Base-by-base conservation (phyloP, 1,284 basidiomycete genomes). In the Paramarasmius palmivorus region DNA sequence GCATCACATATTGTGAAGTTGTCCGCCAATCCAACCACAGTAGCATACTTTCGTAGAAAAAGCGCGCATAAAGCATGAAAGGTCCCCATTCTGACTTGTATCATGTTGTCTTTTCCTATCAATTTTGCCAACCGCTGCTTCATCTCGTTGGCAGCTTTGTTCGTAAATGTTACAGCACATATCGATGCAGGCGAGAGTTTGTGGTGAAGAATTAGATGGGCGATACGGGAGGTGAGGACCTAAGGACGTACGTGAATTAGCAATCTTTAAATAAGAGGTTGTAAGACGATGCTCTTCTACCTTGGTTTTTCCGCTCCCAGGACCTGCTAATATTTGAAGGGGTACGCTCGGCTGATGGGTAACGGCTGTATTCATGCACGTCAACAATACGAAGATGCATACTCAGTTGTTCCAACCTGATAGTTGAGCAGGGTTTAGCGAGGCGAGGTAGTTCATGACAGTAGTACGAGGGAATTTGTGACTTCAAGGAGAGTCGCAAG, bases 71-170 rank as follows among this genome's bases (percentile, higher is more conserved):
- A 76, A 0, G 92, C 82, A 63, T 95, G 93, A 61, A 95, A 95
- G 0, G 92, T 95, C 14, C 91, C 90, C 84, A 82, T 73, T 58
- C 86, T 79, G 32, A 96, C 74, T 48, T 80, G 73, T 15, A 76
- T 73, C 1, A 87, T 88, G 6, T 68, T 66, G 20, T 81, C 69
- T 41, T 81, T 76, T 2, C 93, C 93, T 23, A 96, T 78, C n/a
- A 95, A 73, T 55, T 78, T 81, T 20, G 72, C 69, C 25, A 97
- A 72, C 2, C 94, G 79, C 58, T 83, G 77, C 56, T 83, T 81
- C 93, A 96, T 95, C 72, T 96, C 93, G 58, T 84, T 88, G 1
- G 93, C 92, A 3, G 93, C 92, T 70, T 95, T 94, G 74, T 94
- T 94, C 4, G 90, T 92, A 67, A 92, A 92, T 0, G 90, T 92